Evolutionary conservation across 1,139 yeast species (phyloP), one percentile per base, ranked within the genome.

Genomic region (Saccharomyces hybrid): DNA sequence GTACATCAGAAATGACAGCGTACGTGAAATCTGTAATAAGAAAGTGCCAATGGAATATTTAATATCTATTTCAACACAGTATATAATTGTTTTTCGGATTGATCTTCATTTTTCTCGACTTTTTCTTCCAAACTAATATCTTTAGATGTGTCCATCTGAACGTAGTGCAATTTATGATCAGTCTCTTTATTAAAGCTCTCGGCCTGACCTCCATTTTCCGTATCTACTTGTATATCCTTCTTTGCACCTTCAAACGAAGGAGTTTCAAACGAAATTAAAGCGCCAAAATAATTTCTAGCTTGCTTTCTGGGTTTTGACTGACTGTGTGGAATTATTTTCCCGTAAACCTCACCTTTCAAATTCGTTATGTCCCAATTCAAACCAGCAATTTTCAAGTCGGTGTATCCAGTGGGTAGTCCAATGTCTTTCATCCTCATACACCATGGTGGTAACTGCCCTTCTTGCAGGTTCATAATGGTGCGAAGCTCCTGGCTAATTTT

Each of bases 401-500:
- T 82, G 68, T 90, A 93, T 14, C 91, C 78, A 0, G 97, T 97
- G 0, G 99, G 97, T 34, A 88, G 83, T 0, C 98, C 98, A 25
- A 81, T 65, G 54, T 80, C 77, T 54, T 78, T 78, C 90, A 91
- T 86, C 48, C 80, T 78, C 4, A 78, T 69, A 25, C 86, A 77
- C 98, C 98, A 93, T 0, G 97, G 96, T 1, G 95, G 90, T 1
- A 86, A 78, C 1, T 78, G 77, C 42, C 81, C 81, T 1, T 78
- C 79, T 0, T 82, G 78, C 65, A 91, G 75, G 0, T 89, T 93
- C 61, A 93, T 71, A 0, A 97, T 97, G 5, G 73, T 72, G 46
- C 84, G 71, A 27, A 93, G 74, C 23, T 78, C 78, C 5, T 69
- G 63, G 9, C 93, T 83, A 2, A 91, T 69, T 20, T 72, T 74